Base-by-base conservation (phyloP, 2,329 filamentous ascomycete species). In the Grosmannia clavigera region DNA sequence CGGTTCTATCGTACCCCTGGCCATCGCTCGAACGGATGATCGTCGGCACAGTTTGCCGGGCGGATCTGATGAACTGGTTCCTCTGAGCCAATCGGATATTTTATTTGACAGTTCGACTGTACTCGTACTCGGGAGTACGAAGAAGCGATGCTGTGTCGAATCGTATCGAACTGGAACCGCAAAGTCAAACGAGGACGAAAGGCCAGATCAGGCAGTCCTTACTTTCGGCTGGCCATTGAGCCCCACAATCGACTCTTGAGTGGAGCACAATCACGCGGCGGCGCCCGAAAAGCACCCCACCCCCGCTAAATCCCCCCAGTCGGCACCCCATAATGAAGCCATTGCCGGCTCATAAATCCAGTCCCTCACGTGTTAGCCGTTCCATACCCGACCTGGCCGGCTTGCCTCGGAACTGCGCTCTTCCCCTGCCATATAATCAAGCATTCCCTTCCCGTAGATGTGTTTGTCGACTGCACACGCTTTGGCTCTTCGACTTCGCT, bases 311-410 rank as follows among this genome's bases (percentile, higher is more conserved):
- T 10, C 1, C 7, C 11, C 60, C 46, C 38, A 22, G 16, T 25
- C 14, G 12, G 12, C 60, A 52, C 56, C 56, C 60, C 60, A 61
- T 51, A 61, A 51, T 61, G 52, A 35, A 58, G 60, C 56, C 60
- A 61, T 50, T 29, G 19, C 22, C 33, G n/a, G 43, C 48, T 22
- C 35, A 53, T n/a, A 46, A 55, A 38, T 27, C 33, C 52, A 35
- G 29, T n/a, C 12, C 1, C 51, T 60, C 58, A 56, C 58, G 58
- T 60, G 58, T 60, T 60, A 19, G 29, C 38, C 40, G 51, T 59
- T 53, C 38, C 55, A 57, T 38, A 29, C 5, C 38, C 38, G 55
- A 40, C 25, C 19, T 27, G n/a, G 33, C 9, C 38, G 14, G 50
- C 55, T 48, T 57, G 55, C 55, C 55, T 57, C 55, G 55, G 55